Conservation (phyloP, 1,139 yeast species). For the Scheffersomyces lignicola region DNA sequence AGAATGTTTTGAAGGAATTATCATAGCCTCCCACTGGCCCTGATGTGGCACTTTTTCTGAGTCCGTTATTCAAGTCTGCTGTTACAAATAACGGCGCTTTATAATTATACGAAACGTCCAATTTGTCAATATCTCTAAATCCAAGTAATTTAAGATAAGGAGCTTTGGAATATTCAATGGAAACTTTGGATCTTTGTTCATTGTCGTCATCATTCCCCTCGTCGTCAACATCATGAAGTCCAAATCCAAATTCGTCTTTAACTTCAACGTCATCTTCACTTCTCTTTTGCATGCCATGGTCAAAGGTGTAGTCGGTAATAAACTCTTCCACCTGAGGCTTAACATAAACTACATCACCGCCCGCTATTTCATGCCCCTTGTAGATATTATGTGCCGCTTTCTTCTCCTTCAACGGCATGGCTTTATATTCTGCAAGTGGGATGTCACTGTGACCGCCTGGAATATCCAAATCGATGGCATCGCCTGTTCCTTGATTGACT, state of each 20-base stretch:
- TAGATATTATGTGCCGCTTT: slow-evolving; percentile 43
- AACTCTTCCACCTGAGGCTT: slow-evolving; percentile 27
- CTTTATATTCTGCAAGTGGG: slow-evolving; percentile 6
- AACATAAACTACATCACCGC: slow-evolving; percentile 28
- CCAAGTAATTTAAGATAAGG: slow-evolving; percentile 62
- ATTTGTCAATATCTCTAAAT: slow-evolving; percentile 47
- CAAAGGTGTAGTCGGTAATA: slow-evolving; percentile 36
- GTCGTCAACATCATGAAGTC: slow-evolving; percentile 12
- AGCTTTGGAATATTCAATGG: slow-evolving; percentile 23
- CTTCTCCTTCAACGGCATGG: slow-evolving; percentile 23
- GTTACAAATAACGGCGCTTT: slow-evolving; percentile 60
- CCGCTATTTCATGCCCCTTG: slow-evolving; percentile 30
- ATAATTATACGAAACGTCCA: slow-evolving; percentile 54
- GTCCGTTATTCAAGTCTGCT: slow-evolving; percentile 39
- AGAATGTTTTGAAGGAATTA: slow-evolving; percentile 68
- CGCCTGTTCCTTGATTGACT: slow-evolving; percentile 19
- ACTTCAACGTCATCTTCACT: slow-evolving; percentile 16
- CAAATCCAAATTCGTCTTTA: slow-evolving; percentile 4
- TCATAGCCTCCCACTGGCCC: slow-evolving; percentile 37
- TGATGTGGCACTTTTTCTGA: slow-evolving; percentile 18
- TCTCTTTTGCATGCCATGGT: slow-evolving; percentile 24
- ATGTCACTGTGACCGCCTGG: neutral
- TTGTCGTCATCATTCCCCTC: slow-evolving; percentile 16
- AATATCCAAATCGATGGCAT: slow-evolving; percentile 16
- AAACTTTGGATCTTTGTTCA: slow-evolving; percentile 14